Conservation (phyloP, 441 rosid species). For the Gossypium lobatum region DNA sequence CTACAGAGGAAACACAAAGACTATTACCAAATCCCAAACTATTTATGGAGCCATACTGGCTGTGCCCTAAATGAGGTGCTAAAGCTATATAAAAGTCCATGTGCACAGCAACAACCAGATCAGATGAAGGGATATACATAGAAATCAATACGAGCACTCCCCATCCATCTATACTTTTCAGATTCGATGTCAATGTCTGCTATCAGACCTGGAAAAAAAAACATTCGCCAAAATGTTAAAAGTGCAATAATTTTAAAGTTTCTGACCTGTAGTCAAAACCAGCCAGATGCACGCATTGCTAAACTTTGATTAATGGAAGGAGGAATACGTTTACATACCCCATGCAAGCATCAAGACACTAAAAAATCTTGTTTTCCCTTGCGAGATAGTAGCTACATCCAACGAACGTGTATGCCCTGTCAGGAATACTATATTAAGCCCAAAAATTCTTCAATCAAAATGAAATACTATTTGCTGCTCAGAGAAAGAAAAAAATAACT, state of each 20-base stretch:
- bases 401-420: slow-evolving; percentile 62
- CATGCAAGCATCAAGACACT: slow-evolving; percentile 94
- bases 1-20: slow-evolving; percentile 29
- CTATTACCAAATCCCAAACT: neutral
- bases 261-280: neutral
- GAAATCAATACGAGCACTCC: slow-evolving; percentile 72
- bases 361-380: slow-evolving; percentile 59
- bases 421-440: slow-evolving; percentile 14
- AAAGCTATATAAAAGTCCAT: neutral
- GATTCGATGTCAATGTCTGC: slow-evolving; percentile 95
- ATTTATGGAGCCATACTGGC: neutral
- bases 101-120: neutral
- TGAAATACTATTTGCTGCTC: neutral
- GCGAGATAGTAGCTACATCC: slow-evolving; percentile 79
- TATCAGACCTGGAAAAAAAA: slow-evolving; percentile 55
- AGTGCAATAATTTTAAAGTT: slow-evolving; percentile 6
- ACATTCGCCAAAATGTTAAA: neutral
- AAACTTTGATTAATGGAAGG: slow-evolving; percentile 6
- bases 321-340: slow-evolving; percentile 41
- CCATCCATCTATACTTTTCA: slow-evolving; percentile 94
- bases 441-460: neutral
- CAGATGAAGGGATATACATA: slow-evolving; percentile 46
- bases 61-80: neutral
- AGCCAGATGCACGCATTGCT: neutral
- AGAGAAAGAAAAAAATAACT: too few relatives aligned